Conservation (phyloP, 345 rosid genomes). For the Bruguiera sexangula region DNA sequence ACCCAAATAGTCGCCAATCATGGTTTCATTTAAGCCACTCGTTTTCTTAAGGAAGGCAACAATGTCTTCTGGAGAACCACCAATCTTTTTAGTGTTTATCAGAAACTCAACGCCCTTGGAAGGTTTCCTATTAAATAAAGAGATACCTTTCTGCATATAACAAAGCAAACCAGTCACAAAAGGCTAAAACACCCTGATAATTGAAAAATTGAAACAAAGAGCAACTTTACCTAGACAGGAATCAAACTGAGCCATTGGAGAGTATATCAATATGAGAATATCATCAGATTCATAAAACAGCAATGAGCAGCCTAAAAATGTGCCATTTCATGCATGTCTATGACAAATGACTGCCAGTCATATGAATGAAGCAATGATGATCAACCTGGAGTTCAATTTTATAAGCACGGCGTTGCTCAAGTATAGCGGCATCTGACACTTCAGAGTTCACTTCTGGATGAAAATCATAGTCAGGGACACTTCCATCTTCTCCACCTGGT, state of each 20-base stretch:
- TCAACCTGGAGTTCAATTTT: constrained; percentile 91
- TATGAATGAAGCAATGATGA: constrained; percentile 16
- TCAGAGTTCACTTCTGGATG: constrained; percentile 65
- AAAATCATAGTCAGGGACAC: constrained; percentile 54
- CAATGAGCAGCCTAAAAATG: not conserved
- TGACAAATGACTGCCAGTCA: not conserved
- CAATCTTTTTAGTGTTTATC: constrained; percentile 61
- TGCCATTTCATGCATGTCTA: not conserved
- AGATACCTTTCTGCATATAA: constrained; percentile 81
- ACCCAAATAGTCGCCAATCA: constrained; percentile 96
- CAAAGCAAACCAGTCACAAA: constrained; percentile 28
- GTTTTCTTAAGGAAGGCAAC: constrained; percentile 72
- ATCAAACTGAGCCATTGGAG: not conserved
- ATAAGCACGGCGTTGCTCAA: constrained; percentile 87
- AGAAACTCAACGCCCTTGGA: constrained; percentile 90
- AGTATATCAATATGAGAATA: not conserved
- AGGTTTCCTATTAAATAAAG: constrained; percentile 83
- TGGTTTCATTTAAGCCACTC: constrained; percentile 64
- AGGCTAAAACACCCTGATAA: not conserved
- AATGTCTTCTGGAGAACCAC: constrained; percentile 78
- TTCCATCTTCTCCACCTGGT: constrained; percentile 60
- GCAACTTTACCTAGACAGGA: not conserved
- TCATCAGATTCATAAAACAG: not conserved
- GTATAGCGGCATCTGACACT: constrained; percentile 71
- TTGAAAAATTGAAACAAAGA: not conserved